Evolutionary conservation across 129 eudicot genomes (phyloP).

Genomic region (Escallonia herrerae): DNA sequence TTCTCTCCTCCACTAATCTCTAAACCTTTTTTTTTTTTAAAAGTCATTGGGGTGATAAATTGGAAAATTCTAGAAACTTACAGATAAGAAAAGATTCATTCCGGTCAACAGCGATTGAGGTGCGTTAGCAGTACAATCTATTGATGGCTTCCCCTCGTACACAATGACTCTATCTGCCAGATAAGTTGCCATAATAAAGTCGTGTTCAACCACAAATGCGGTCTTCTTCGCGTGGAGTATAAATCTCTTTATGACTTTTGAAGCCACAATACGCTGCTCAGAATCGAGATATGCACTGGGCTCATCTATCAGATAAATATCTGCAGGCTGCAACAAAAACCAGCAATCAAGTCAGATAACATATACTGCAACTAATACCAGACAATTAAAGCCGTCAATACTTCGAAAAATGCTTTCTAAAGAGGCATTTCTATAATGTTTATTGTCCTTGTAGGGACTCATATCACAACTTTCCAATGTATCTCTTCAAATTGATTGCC

Average conservation of each 20-base stretch:
- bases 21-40: neutral
- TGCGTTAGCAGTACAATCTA: slow-evolving; percentile 61
- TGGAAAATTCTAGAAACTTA: slow-evolving; percentile 19
- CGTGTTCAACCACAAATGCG: slow-evolving; percentile 71
- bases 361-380: neutral
- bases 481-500: neutral
- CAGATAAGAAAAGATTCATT: slow-evolving; percentile 66
- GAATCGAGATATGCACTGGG: slow-evolving; percentile 79
- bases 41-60: neutral
- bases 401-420: too few species aligned
- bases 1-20: neutral
- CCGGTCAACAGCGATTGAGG: slow-evolving; percentile 66
- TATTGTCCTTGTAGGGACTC: neutral
- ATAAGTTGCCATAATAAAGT: slow-evolving; percentile 75
- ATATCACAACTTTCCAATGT: neutral
- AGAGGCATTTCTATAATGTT: neutral
- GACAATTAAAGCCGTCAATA: neutral
- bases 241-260: slow-evolving; percentile 68
- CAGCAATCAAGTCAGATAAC: neutral
- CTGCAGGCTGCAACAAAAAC: slow-evolving; percentile 53
- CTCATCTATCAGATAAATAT: slow-evolving; percentile 63
- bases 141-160: slow-evolving; percentile 52
- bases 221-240: slow-evolving; percentile 72
- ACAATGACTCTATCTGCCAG: slow-evolving; percentile 70
- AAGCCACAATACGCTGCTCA: slow-evolving; percentile 77